Base-by-base conservation (phyloP, 768 basidiomycete genomes). In the Kondoa subrosea region DNA sequence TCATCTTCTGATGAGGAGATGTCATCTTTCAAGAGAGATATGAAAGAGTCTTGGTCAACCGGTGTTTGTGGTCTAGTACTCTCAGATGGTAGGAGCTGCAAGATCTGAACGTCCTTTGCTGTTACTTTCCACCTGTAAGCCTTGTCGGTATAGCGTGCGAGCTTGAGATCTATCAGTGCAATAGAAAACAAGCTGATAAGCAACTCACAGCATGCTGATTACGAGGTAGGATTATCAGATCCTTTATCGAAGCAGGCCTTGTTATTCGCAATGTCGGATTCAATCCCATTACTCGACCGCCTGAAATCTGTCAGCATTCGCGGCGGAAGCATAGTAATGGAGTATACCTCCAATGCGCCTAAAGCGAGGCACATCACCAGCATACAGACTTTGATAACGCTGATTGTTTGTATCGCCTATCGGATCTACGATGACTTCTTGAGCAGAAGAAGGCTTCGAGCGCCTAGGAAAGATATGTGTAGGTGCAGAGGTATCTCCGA, bases 251-350 rank as follows among this genome's bases (percentile, higher is more conserved):
- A 31, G 17, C 70, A 66, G 0, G 69, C 67, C 1, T 64, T 16
- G 68, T 73, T 40, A 73, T 73, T 4, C 72, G 50, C 25, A 73
- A 31, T 1, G 69, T 69, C 3, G 63, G 67, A 61, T 73, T 69
- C 25, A 71, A 62, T 1, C 72, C 72, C 1, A 73, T 1, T 3
- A 73, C 68, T 3, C 69, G 56, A 0, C 72, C 72, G 0, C 21
- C 57, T 66, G 57, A 0, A 59, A 25, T 17, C 12, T 12, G 16
- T 57, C 50, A 30, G 40, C 56, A 3, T 12, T 2, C n/a, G n/a
- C n/a, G n/a, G 3, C 1, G 26, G 4, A 2, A 27, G 1, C 27
- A 2, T 56, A 26, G 2, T 1, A 33, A 1, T 14, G 57, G 34
- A 56, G 33, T 30, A 4, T 56, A 66, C 65, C 58, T 14, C 65